Base-by-base conservation (phyloP, 495 filamentous ascomycete genomes). In the Mytilinidion resinicola region DNA sequence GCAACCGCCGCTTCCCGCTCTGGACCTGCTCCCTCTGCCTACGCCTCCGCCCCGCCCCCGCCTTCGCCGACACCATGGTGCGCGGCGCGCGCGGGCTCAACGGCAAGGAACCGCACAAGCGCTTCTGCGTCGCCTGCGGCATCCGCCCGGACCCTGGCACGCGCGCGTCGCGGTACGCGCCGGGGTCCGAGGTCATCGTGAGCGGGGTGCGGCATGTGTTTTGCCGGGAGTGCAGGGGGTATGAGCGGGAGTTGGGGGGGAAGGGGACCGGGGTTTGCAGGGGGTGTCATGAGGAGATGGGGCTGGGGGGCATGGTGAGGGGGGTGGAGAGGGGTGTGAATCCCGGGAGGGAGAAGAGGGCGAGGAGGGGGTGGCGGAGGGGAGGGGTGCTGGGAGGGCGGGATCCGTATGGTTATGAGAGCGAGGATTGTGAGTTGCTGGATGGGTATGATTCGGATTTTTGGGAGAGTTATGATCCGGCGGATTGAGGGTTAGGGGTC, bases 401-500 rank as follows among this genome's bases (percentile, higher is more conserved):
- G 25, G 25, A 30, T 30, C 46, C 14, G 17, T 25, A 25, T 11
- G 46, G 14, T 5, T 49, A 49, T 25, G 46, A 49, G 46, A 30
- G 25, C 25, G 46, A 3, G 21, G 46, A 49, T 0, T 1, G 5
- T 9, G 42, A 46, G 15, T 25, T 49, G 46, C 46, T 17, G 14
- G 46, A 49, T 0, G 6, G 20, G 8, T 49, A 49, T 49, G 46
- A 49, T 49, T 11, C 21, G 21, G 5, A 33, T 14, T 49, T 49
- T 25, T 49, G 19, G 46, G 46, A 49, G 46, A 9, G 46, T 49
- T 33, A 49, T 25, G 46, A 49, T 49, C 46, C 46, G 14, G 46
- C 46, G 21, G 46, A 49, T 49, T 49, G 39, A 48, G 44, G 15
- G 19, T 15, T 15, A 39, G 37, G 37, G 37, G n/a, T n/a, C n/a